These are phyloP conservation scores for Tetrastigma voinierianum DNA, from an alignment of 164 flowering plant species.

Conservation along the genomic window DNA sequence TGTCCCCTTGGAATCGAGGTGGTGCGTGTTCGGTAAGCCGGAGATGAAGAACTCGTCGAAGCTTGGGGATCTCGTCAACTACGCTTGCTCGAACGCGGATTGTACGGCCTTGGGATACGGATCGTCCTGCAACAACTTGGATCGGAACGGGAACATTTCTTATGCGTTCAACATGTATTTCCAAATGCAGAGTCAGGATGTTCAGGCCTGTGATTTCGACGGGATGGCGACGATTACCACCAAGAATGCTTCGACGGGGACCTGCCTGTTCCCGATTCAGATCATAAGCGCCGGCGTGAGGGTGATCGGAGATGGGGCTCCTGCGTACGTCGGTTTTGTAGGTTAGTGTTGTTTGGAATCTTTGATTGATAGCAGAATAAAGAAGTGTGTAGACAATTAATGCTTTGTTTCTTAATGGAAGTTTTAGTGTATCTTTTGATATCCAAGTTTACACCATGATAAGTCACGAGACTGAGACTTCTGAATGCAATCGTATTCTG, in stretches of 20 bases:
- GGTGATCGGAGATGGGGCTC: neutral
- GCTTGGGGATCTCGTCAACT: slow-evolving; percentile 10
- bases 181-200: slow-evolving; percentile 37
- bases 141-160: slow-evolving; percentile 25
- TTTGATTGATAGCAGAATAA: no score
- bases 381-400: no score
- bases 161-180: slow-evolving; percentile 51
- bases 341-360: no score
- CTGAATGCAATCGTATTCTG: no score
- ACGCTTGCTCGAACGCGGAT: slow-evolving; percentile 37
- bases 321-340: neutral
- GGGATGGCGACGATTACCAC: slow-evolving; percentile 32
- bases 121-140: slow-evolving; percentile 31
- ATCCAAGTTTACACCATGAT: no score
- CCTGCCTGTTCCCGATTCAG: slow-evolving; percentile 75
- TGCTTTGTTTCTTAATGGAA: no score
- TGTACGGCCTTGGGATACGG: slow-evolving; percentile 40
- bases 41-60: neutral
- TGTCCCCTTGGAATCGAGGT: slow-evolving; percentile 21
- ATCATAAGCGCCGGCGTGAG: slow-evolving; percentile 35
- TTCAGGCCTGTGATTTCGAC: slow-evolving; percentile 36
- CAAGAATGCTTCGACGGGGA: slow-evolving; percentile 36
- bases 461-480: no score
- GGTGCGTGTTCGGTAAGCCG: slow-evolving; percentile 36
- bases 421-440: no score